Evolutionary conservation across 2,329 filamentous ascomycete genomes (phyloP), one percentile per base, ranked within the genome.

Genomic region (Verticillium klebahnii): DNA sequence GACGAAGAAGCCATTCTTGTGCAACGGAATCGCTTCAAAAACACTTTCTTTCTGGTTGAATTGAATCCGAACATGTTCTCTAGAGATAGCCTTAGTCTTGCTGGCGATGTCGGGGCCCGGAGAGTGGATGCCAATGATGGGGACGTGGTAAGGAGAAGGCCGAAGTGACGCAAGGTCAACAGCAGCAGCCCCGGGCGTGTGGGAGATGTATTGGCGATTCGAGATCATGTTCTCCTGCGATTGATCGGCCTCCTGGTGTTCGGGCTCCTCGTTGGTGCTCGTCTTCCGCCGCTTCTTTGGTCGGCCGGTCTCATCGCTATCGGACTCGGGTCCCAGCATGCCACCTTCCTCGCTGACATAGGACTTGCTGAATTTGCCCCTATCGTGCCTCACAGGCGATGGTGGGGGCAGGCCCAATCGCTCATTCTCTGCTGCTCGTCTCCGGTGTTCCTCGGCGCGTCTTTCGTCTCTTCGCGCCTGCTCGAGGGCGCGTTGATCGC

Each of bases 61-160:
- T 56, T 84, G 79, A 67, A 94, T 91, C 68, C 87, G 88, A 57
- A 91, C 78, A 72, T 94, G 91, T 67, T 89, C 80, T 64, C 90
- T 81, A 3, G 90, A 93, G 60, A 93, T 93, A 58, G 84, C 85
- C 70, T 89, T 90, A 58, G 90, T 91, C 65, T 84, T 85, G 63
- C 74, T 79, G 2, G 85, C 83, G 63, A 86, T 85, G 57, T 85
- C 79, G 5, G 83, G 83, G 2, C 84, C 83, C 0, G 86, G 86
- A 3, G 90, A 90, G 72, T 93, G 90, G 55, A 93, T 91, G 37
- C 86, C 85, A 57, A 93, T 82, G 62, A 91, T 82, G 3, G 88
- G 86, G 61, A 87, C 84, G 62, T 87, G 82, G 63, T 83, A 75
- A 0, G 86, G 85, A 29, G 86, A 85, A 1, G 88, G 86, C 5